Evolutionary conservation across 371 early-diverging fungal genomes (phyloP).

Genomic region (Lichtheimia ramosa): DNA sequence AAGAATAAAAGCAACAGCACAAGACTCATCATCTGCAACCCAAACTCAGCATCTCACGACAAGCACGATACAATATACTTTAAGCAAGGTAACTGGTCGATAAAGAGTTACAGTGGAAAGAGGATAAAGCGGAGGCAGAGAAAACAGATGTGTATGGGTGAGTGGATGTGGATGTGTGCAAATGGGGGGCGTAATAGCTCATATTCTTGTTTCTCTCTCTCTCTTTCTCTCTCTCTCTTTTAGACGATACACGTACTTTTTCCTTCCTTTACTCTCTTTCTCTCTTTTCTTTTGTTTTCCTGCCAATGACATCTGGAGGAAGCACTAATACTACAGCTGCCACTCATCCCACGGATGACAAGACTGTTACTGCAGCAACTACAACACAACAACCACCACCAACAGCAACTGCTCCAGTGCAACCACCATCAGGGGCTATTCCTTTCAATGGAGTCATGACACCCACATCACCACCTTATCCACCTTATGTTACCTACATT

Average conservation of each 20-base stretch:
- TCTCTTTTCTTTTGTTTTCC: not conserved
- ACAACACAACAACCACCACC: not conserved
- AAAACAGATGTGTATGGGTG: not conserved
- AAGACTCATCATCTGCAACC: too few relatives aligned
- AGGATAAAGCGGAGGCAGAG: not conserved
- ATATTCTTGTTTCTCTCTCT: too few relatives aligned
- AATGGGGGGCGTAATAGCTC: too few relatives aligned
- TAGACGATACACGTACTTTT: not conserved
- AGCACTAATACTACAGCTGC: too few relatives aligned
- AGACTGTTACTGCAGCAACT: not conserved
- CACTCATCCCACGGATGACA: not conserved
- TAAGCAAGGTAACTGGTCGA: slow-evolving; percentile 1
- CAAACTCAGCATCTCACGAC: not conserved
- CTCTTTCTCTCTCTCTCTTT: too few relatives aligned
- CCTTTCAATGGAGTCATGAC: slow-evolving; percentile 10
- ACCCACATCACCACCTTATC: slow-evolving; percentile 42
- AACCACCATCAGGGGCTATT: not conserved
- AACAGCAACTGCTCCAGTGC: not conserved
- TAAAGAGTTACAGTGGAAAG: not conserved
- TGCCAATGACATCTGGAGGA: not conserved
- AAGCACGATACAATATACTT: not conserved
- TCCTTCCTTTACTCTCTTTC: not conserved
- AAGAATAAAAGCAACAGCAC: too few relatives aligned
- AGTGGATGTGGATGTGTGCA: too few relatives aligned
- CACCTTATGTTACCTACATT: slow-evolving; percentile 32